A percentile compares a stretch with the other conserved stretches of the same genome.
Conservation (phyloP, 2,329 filamentous ascomycete genomes). For the Cladosporium velox region DNA sequence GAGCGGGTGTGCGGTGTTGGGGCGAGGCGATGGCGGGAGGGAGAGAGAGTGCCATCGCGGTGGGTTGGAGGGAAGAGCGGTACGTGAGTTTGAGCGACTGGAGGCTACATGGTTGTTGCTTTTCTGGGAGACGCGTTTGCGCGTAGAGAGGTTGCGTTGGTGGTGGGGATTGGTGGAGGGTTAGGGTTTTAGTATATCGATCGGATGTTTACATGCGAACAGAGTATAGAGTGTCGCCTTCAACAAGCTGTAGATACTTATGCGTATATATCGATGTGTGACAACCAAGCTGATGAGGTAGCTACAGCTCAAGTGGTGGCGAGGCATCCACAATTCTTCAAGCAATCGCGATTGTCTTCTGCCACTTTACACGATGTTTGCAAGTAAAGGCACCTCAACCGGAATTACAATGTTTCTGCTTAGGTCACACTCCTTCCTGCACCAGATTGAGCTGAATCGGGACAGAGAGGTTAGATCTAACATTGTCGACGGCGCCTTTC, state of each 20-base stretch:
- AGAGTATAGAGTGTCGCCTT: background rate
- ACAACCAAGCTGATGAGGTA: too few species aligned
- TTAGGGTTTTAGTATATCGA: background rate
- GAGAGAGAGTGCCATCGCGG: slow-evolving; percentile 10
- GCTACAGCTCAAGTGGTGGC: background rate
- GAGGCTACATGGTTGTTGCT: background rate
- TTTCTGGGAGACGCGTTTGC: background rate
- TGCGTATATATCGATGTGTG: background rate
- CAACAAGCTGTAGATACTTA: background rate
- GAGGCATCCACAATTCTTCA: background rate
- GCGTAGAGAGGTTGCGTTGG: slow-evolving; percentile 10
- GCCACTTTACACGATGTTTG: background rate
- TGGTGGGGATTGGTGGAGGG: background rate
- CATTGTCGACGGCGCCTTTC: background rate
- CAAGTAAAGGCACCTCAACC: background rate
- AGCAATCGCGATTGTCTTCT: background rate
- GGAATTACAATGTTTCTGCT: background rate
- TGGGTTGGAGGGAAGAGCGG: background rate
- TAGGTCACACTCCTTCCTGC: too few species aligned
- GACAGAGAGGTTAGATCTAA: background rate
- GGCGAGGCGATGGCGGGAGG: slow-evolving; percentile 20
- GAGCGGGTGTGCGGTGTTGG: slow-evolving; percentile 20
- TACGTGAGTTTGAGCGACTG: background rate
- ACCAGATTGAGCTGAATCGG: background rate
- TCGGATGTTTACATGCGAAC: background rate